A percentile compares a stretch with the other conserved stretches of the same genome.
Conservation (phyloP, 495 filamentous ascomycete genomes). For the Pseudevernia furfuracea region DNA sequence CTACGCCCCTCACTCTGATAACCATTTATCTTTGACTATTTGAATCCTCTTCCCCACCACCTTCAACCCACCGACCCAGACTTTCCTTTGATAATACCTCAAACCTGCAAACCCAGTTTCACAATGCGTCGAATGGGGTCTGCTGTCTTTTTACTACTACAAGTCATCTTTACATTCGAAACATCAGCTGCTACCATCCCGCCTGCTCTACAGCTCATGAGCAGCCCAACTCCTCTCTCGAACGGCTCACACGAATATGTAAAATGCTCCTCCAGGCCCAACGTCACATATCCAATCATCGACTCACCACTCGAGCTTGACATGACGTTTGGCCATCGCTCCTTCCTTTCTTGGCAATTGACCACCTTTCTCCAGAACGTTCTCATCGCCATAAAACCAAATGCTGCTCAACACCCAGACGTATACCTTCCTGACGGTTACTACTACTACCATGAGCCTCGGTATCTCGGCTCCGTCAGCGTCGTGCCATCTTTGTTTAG, state of each 20-base stretch:
- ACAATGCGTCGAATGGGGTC: background rate
- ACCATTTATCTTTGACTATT: no score
- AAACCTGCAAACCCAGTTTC: no score
- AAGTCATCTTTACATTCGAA: background rate
- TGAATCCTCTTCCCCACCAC: background rate
- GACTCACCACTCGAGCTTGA: background rate
- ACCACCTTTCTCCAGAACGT: background rate
- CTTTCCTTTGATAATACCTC: background rate
- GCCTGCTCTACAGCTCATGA: background rate
- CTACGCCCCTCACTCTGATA: no score
- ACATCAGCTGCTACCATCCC: background rate
- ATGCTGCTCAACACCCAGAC: background rate
- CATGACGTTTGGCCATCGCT: background rate
- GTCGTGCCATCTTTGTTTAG: background rate
- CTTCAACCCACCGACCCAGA: background rate
- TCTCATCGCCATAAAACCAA: background rate
- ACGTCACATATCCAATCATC: constrained; percentile 1
- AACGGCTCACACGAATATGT: background rate
- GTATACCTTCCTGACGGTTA: background rate
- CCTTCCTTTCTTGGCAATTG: background rate
- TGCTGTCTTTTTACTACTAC: background rate
- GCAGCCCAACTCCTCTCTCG: background rate
- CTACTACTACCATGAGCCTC: background rate
- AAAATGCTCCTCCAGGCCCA: background rate
- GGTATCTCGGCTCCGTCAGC: background rate